phyloP scores from a whole-genome alignment of 305 asterid species.

The Euphrasia arctica region DNA sequence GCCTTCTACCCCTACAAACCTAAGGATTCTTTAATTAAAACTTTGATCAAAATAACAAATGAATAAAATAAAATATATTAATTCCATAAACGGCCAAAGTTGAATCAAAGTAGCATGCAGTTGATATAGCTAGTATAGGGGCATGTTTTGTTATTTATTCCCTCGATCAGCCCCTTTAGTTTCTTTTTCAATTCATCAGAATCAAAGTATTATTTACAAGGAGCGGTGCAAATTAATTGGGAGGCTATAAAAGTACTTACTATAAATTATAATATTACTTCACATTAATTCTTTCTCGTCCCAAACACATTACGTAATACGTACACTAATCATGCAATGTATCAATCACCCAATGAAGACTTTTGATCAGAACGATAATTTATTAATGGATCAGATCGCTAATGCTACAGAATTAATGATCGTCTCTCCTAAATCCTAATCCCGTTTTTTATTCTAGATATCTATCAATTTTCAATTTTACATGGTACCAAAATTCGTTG shows the following conservation, averaged over 20 bases:
- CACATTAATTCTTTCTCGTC: background rate
- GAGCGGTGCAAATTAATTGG: conserved; percentile 20
- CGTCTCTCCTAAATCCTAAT: too few species aligned
- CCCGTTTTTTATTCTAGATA: too few species aligned
- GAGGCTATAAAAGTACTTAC: conserved; percentile 28
- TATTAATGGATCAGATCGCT: too few species aligned
- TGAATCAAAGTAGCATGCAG: background rate
- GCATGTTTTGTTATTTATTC: background rate
- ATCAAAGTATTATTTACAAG: background rate
- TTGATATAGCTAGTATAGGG: too few species aligned
- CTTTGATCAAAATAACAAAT: background rate
- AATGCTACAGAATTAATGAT: too few species aligned
- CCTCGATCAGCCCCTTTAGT: background rate
- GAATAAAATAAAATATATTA: background rate
- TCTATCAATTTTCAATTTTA: too few species aligned
- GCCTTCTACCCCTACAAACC: background rate
- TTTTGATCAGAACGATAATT: too few species aligned
- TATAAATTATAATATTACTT: conserved; percentile 31
- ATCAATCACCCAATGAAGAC: background rate
- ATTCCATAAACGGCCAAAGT: conserved; percentile 1
- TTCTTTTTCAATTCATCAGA: background rate
- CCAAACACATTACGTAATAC: background rate
- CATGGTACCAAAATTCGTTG: too few species aligned
- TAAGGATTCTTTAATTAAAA: conserved; percentile 16
- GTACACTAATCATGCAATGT: background rate